phyloP scores from a whole-genome alignment of 495 filamentous ascomycete species.

The Hypoxylon perforatum region DNA sequence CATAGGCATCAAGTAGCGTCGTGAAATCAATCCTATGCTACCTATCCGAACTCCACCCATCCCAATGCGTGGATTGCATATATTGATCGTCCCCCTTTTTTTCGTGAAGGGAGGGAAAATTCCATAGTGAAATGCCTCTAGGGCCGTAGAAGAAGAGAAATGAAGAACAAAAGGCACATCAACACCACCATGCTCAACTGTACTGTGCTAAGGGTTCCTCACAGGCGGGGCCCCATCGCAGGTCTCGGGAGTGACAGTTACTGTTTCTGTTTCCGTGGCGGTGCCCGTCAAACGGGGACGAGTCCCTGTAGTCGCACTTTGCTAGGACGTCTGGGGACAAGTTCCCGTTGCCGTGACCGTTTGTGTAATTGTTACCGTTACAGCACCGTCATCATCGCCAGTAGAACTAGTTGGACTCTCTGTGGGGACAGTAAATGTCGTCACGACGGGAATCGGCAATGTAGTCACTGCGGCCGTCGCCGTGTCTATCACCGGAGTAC shows the following conservation, averaged over 20 bases:
- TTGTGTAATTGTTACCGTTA: slow-evolving; percentile 40
- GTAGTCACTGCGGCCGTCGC: slow-evolving; percentile 19
- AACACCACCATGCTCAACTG: background rate
- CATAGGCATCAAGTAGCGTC: slow-evolving; percentile 25
- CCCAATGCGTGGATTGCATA: slow-evolving; percentile 8
- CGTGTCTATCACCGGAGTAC: slow-evolving; percentile 7
- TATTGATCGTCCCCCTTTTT: slow-evolving; percentile 9
- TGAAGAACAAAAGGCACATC: background rate
- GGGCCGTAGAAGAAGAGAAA: slow-evolving; percentile 34
- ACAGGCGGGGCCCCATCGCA: slow-evolving; percentile 19
- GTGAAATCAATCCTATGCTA: slow-evolving; percentile 28
- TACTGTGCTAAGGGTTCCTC: slow-evolving; percentile 19
- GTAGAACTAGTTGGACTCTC: slow-evolving; percentile 11
- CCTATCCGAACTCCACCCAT: slow-evolving; percentile 27
- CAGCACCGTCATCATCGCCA: slow-evolving; percentile 17
- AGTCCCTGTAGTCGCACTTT: slow-evolving; percentile 28
- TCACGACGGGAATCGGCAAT: slow-evolving; percentile 17
- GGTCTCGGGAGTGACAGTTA: slow-evolving; percentile 5
- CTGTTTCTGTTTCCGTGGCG: slow-evolving; percentile 27
- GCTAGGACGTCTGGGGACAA: slow-evolving; percentile 37
- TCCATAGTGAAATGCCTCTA: slow-evolving; percentile 24
- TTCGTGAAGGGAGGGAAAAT: slow-evolving; percentile 12
- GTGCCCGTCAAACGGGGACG: slow-evolving; percentile 25
- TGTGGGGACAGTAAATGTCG: slow-evolving; percentile 26
- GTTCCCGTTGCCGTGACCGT: slow-evolving; percentile 38